Evolutionary conservation across 139 green algal genomes (phyloP), one percentile per base, ranked within the genome.

Genomic region (Chara braunii): DNA sequence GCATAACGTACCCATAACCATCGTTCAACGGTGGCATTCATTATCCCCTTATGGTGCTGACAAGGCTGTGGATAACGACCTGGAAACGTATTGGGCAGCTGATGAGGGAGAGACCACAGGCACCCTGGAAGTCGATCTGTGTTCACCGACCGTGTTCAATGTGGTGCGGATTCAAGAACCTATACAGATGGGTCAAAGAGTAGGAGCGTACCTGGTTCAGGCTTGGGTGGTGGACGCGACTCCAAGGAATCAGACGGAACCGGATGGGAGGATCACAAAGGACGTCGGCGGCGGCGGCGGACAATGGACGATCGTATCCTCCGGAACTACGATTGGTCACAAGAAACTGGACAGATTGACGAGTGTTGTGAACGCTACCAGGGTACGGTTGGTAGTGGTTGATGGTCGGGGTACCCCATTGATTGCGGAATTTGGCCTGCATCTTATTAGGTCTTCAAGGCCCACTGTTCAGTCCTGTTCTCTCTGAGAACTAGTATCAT

Each of bases 341-440:
- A 59, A 24, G 22, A 59, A 23, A 32, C 51, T 59, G 51, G 11
- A 9, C 26, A 31, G 51, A 18, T 59, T 59, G 4, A 32, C 23
- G 40, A 32, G 31, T 9, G 51, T 59, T n/a, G 40, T n/a, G 4
- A n/a, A n/a, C n/a, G n/a, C n/a, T n/a, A 23, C 51, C 14, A 8
- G 51, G n/a, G 51, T 59, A 18, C 23, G 51, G n/a, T 4, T 59
- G 1, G n/a, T 34, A 8, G 26, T 59, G 23, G n/a, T 44, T 18
- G n/a, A 59, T 3, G 51, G 31, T 18, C 37, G 51, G 51, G 51
- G 31, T 24, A 23, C 9, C 4, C 51, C 51, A 32, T 32, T 59
- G 22, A n/a, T 59, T 23, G 23, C 51, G 4, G 37, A 44, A 31
- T 59, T 59, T 59, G 51, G n/a, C 31, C 6, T 59, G n/a, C 40